Evolutionary conservation across 495 filamentous ascomycete species (phyloP).

Genomic region (Clavariopsis aquatica): DNA sequence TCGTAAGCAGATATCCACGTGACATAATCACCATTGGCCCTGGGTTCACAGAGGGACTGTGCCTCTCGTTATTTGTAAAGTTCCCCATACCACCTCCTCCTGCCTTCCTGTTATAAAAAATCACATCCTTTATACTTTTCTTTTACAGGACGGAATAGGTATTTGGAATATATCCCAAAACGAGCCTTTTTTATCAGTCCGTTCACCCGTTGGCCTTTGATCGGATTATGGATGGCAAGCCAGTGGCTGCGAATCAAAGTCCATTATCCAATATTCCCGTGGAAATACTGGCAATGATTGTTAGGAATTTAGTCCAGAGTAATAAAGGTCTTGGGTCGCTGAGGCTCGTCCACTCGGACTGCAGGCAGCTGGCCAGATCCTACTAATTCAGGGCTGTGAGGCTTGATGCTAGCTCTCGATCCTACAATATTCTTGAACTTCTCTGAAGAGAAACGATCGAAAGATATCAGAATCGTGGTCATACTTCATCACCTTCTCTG

Average conservation of each 20-base stretch:
- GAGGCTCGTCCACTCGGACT: not conserved
- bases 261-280: not conserved
- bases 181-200: too few species aligned
- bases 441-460: not conserved
- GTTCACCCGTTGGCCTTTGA: slow-evolving; percentile 6
- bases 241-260: not conserved
- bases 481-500: not conserved
- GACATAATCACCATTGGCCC: too few species aligned
- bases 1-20: too few species aligned
- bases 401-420: slow-evolving; percentile 1
- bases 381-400: not conserved
- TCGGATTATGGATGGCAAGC: not conserved
- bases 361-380: not conserved
- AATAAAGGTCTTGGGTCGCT: not conserved
- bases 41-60: too few species aligned
- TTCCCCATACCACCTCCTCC: too few species aligned
- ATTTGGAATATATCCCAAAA: too few species aligned
- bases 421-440: not conserved
- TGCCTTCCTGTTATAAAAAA: too few species aligned
- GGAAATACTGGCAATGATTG: not conserved
- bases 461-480: slow-evolving; percentile 1
- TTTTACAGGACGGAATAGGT: too few species aligned
- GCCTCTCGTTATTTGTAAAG: too few species aligned
- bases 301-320: not conserved
- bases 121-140: too few species aligned